phyloP scores from a whole-genome alignment of 2,329 filamentous ascomycete genomes.

The Xylaria sp. region DNA sequence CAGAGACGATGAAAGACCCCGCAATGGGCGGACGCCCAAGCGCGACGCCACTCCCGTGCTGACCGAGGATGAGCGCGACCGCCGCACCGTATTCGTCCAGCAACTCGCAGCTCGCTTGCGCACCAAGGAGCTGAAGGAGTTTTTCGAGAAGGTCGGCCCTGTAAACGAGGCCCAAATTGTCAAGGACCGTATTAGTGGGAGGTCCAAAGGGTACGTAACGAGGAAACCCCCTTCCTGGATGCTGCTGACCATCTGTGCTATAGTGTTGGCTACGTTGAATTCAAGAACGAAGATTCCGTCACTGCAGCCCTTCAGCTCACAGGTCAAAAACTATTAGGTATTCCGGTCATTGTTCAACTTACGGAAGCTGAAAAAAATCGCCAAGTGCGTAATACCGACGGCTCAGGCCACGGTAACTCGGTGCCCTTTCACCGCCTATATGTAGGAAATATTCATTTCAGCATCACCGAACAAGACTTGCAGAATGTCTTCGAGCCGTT shows the following conservation, averaged over 20 bases:
- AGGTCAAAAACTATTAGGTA: conserved; percentile 97
- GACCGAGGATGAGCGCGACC: conserved; percentile 95
- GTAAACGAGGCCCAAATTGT: conserved; percentile 99
- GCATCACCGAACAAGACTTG: conserved; percentile 94
- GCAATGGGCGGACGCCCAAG: conserved; percentile 52
- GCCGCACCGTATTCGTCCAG: conserved; percentile 97
- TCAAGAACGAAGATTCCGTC: conserved; percentile 95
- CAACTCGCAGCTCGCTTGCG: conserved; percentile 94
- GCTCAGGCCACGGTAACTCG: conserved; percentile 76
- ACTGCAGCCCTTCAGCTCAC: conserved; percentile 95
- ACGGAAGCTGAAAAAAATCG: conserved; percentile 99
- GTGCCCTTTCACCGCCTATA: conserved; percentile 98
- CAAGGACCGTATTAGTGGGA: conserved; percentile 94
- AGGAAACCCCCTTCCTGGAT: background rate
- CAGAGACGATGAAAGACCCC: conserved; percentile 60
- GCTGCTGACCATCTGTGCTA: conserved; percentile 43
- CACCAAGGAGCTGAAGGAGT: conserved; percentile 90
- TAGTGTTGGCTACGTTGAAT: conserved; percentile 99
- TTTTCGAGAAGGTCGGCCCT: conserved; percentile 94
- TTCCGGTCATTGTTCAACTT: conserved; percentile 97
- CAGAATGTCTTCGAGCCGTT: conserved; percentile 98
- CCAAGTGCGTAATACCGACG: conserved; percentile 85
- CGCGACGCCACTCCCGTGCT: conserved; percentile 74
- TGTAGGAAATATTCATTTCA: conserved; percentile 99
- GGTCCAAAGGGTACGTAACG: conserved; percentile 88